Evolutionary conservation across 1,139 yeast species (phyloP).

Genomic region (Scheffersomyces segobiensis): DNA sequence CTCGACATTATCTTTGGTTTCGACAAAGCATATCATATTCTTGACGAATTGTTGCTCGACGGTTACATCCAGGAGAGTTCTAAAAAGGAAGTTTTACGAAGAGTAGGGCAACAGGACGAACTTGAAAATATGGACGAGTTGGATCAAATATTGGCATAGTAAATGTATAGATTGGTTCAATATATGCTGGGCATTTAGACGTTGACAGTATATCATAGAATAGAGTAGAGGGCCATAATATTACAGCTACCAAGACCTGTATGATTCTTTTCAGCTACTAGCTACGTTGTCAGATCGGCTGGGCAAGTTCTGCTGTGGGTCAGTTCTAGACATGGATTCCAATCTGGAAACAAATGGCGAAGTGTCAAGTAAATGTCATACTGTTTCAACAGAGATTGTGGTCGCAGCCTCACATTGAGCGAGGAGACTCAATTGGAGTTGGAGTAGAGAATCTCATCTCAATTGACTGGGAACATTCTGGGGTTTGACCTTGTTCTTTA

Average conservation of each 20-base stretch:
- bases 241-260: background rate
- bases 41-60: constrained; percentile 83
- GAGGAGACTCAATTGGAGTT: background rate
- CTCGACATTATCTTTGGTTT: constrained; percentile 92
- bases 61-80: constrained; percentile 88
- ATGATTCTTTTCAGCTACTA: background rate
- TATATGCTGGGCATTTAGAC: background rate
- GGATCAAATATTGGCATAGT: constrained; percentile 40
- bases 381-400: background rate
- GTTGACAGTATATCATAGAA: background rate
- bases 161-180: background rate
- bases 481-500: too few species aligned
- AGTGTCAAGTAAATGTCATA: background rate
- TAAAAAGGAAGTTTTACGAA: constrained; percentile 71
- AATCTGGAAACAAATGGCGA: background rate
- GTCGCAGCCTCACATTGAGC: background rate
- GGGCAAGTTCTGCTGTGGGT: background rate
- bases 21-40: constrained; percentile 85
- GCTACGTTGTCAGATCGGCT: background rate
- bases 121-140: constrained; percentile 61
- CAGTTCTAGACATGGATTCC: background rate
- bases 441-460: too few species aligned
- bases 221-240: background rate
- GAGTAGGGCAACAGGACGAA: constrained; percentile 80
- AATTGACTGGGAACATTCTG: too few species aligned